A percentile compares a stretch with the other conserved stretches of the same genome.
phyloP scores from a whole-genome alignment of 495 filamentous ascomycete species.

The Glonium stellatum region DNA sequence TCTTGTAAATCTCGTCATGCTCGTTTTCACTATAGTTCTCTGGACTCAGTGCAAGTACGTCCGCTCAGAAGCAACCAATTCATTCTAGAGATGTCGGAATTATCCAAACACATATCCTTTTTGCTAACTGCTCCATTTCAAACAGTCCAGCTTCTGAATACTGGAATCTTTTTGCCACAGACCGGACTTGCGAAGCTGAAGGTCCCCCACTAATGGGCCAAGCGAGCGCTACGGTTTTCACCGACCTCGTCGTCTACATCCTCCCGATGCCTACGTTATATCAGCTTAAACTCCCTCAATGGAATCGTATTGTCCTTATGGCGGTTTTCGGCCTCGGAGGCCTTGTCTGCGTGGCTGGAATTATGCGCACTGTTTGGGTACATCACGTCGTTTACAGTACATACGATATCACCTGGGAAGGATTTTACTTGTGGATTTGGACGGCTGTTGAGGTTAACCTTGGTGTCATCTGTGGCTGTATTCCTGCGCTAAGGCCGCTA shows the following conservation, averaged over 20 bases:
- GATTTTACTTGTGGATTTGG: constrained; percentile 5
- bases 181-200: not conserved
- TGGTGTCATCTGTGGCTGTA: constrained; percentile 3
- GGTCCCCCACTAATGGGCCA: not conserved
- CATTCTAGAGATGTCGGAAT: not conserved
- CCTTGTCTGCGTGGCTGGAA: constrained; percentile 1
- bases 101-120: not conserved
- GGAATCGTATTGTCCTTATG: not conserved
- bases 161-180: not conserved
- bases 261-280: constrained; percentile 4
- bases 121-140: not conserved
- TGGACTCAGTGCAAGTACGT: no score
- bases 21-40: no score
- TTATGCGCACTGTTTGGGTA: not conserved
- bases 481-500: constrained; percentile 1
- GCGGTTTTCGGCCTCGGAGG: constrained; percentile 1
- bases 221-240: not conserved
- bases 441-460: constrained; percentile 5
- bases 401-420: constrained; percentile 4
- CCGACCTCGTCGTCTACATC: not conserved
- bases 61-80: no score
- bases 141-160: not conserved
- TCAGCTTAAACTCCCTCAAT: not conserved
- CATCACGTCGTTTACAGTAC: constrained; percentile 1
- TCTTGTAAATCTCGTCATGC: no score